Base-by-base conservation (phyloP, 2,329 filamentous ascomycete genomes). In the Aspergillus pseudonomiae region DNA sequence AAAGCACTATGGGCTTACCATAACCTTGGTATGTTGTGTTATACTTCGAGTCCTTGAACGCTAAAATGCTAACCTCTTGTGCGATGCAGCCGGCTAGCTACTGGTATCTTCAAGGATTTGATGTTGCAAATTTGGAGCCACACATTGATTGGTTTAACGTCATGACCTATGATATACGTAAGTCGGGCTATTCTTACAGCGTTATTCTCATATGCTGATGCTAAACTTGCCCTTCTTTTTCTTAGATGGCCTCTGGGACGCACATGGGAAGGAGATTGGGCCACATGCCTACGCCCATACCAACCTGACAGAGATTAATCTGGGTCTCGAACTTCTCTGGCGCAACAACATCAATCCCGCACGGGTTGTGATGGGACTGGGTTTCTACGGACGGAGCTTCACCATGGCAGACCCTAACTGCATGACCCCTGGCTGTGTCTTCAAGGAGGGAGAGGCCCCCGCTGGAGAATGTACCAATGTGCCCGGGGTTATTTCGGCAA, bases 241-340 rank as follows among this genome's bases (percentile, higher is more conserved):
- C 16, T 9, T 41, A 65, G 63, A 72, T 32, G 71, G 71, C 7
- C 45, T 64, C 11, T 73, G 71, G 71, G 71, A 73, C 54, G 24
- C 21, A n/a, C 26, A 60, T 6, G 64, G 63, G n/a, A 59, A 62
- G 12, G 67, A 67, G 12, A 50, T 64, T 4, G 58, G 62, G 45
- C 34, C 59, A 19, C 58, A 50, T 41, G 61, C 70, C 19, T 58
- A 63, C 5, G 68, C 62, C 2, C 72, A 73, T 30, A 73, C 71
- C n/a, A 74, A 73, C 43, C 39, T 74, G 11, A 73, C 72, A 1
- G 72, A 71, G 39, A 70, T 71, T 21, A 71, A 80, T 6, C 32
- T 66, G 0, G 74, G 75, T 0, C 55, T 83, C 0, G 76, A 83
- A 4, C 77, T 85, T 0, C 69, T 85, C 5, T 85, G 83, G 81